These are phyloP conservation scores for Candida tetrigidarum DNA, from an alignment of 1,139 yeast genomes.

Conservation along the genomic window DNA sequence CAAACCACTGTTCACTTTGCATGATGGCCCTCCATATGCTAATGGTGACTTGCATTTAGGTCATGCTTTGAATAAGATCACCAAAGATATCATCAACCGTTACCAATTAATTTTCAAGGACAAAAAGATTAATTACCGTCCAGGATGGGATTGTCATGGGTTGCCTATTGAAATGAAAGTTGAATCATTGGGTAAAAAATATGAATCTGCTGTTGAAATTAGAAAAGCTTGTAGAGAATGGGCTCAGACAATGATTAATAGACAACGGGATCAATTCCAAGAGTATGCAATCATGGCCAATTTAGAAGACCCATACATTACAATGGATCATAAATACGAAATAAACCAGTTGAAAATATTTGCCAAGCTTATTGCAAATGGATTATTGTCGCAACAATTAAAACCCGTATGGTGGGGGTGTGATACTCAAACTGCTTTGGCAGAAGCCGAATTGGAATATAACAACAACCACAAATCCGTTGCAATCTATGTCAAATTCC, in stretches of 20 bases:
- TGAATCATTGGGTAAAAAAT: slow-evolving; percentile 19
- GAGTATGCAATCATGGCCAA: slow-evolving; percentile 83
- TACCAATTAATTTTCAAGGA: slow-evolving; percentile 64
- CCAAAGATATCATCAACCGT: slow-evolving; percentile 85
- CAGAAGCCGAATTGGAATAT: slow-evolving; percentile 95
- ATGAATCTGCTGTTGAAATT: slow-evolving; percentile 49
- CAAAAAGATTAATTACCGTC: slow-evolving; percentile 67
- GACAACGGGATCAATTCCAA: slow-evolving; percentile 67
- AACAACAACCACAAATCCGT: slow-evolving; percentile 70
- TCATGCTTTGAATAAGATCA: slow-evolving; percentile 86
- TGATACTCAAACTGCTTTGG: slow-evolving; percentile 90
- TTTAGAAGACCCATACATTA: slow-evolving; percentile 72
- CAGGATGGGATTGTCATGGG: slow-evolving; percentile 99
- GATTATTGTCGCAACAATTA: slow-evolving; percentile 77
- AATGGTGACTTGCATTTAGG: slow-evolving; percentile 94
- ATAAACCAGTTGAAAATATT: slow-evolving; percentile 75
- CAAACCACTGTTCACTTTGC: slow-evolving; percentile 58
- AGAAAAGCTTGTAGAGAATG: slow-evolving; percentile 68
- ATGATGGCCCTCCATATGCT: slow-evolving; percentile 99
- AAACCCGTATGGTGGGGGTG: slow-evolving; percentile 99
- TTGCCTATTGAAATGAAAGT: slow-evolving; percentile 85
- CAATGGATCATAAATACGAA: slow-evolving; percentile 75
- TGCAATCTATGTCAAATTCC: slow-evolving; percentile 75
- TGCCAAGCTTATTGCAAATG: slow-evolving; percentile 62
- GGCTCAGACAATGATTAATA: slow-evolving; percentile 66